Evolutionary conservation across 2,329 filamentous ascomycete genomes (phyloP).

Genomic region (Fusarium azukiicola): DNA sequence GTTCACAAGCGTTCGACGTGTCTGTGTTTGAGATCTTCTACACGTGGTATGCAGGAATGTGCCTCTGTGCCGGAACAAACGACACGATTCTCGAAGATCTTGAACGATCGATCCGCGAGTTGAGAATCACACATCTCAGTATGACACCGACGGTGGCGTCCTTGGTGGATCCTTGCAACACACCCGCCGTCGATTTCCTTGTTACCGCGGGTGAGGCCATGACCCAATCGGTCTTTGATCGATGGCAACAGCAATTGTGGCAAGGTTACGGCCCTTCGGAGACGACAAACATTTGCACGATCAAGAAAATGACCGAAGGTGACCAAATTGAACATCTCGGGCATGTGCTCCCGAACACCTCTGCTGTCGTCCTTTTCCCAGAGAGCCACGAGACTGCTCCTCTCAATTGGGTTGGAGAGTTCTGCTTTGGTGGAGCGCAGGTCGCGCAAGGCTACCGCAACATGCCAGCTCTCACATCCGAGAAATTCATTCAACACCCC

Average conservation of each 20-base stretch:
- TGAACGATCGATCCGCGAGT: conserved; percentile 80
- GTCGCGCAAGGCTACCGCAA: conserved; percentile 88
- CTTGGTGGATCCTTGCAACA: conserved; percentile 83
- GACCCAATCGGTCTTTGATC: conserved; percentile 84
- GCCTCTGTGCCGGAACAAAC: conserved; percentile 87
- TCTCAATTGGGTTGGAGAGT: conserved; percentile 87
- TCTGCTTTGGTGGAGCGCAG: conserved; percentile 93
- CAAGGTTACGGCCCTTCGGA: conserved; percentile 93
- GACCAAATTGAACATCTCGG: conserved; percentile 90
- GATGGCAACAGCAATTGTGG: conserved; percentile 86
- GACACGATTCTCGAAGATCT: conserved; percentile 88
- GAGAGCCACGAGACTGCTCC: conserved; percentile 77
- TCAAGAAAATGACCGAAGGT: conserved; percentile 78
- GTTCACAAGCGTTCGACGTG: conserved; percentile 92
- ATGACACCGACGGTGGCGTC: conserved; percentile 93
- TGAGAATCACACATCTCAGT: conserved; percentile 89
- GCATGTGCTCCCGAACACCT: conserved; percentile 86
- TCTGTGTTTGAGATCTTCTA: conserved; percentile 97
- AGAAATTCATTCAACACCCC: conserved; percentile 86
- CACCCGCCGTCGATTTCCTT: conserved; percentile 87
- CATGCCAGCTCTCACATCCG: conserved; percentile 78
- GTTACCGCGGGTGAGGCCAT: conserved; percentile 92
- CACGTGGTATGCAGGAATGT: conserved; percentile 89
- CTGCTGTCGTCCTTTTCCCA: conserved; percentile 80
- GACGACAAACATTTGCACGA: conserved; percentile 92